Conservation (phyloP, 2,329 filamentous ascomycete genomes). For the Fusarium bulbicola region DNA sequence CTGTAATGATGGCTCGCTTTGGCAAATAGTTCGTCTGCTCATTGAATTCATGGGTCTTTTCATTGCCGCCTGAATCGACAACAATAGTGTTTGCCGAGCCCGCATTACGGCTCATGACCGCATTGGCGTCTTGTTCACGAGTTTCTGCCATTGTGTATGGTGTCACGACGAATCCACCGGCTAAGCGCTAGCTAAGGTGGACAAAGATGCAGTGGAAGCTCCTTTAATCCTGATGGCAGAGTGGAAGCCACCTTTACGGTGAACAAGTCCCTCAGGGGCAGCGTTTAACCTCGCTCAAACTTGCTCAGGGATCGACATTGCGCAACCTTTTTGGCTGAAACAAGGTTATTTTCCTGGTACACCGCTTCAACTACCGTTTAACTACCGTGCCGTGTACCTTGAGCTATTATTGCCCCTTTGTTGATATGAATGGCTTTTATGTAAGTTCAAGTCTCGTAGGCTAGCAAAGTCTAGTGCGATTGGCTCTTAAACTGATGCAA, state of each 20-base stretch:
- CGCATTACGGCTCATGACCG: slow-evolving; percentile 4
- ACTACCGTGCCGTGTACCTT: not conserved
- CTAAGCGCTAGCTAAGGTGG: not conserved
- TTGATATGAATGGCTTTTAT: not conserved
- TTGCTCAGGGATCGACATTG: slow-evolving; percentile 5
- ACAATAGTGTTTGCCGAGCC: slow-evolving; percentile 4
- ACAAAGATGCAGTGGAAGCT: not conserved
- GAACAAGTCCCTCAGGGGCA: not conserved
- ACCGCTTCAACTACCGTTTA: slow-evolving; percentile 3
- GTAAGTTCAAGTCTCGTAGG: not conserved
- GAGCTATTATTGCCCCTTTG: not conserved
- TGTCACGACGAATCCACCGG: not conserved
- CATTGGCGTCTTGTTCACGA: not conserved
- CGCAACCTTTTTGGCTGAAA: slow-evolving; percentile 22
- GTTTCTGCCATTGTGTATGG: not conserved
- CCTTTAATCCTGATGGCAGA: not conserved
- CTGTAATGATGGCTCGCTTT: slow-evolving; percentile 60
- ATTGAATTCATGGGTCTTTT: slow-evolving; percentile 53
- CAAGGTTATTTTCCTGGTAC: not conserved
- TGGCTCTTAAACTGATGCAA: not conserved
- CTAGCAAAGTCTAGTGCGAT: not conserved
- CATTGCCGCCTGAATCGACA: slow-evolving; percentile 24
- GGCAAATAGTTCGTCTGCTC: slow-evolving; percentile 67
- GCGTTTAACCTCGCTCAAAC: not conserved
- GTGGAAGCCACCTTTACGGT: not conserved